Conservation (phyloP, 306 rosid genomes). For the Cercis canadensis region DNA sequence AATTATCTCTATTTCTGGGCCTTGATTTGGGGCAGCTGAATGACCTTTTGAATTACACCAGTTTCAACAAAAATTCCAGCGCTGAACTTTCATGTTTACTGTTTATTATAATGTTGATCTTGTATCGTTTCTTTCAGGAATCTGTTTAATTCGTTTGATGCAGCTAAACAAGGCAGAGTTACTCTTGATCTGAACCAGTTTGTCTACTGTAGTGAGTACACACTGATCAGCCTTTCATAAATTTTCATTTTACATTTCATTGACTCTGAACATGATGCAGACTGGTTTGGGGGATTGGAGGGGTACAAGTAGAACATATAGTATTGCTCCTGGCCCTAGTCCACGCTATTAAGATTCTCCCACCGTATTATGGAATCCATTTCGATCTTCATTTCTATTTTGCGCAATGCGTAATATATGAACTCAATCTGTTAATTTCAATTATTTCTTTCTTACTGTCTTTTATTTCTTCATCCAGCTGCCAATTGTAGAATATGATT, state of each 20-base stretch:
- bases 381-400: slow-evolving; percentile 24
- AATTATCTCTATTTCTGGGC: too few species aligned
- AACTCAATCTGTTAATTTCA: slow-evolving; percentile 20
- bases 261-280: not conserved
- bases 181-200: slow-evolving; percentile 93
- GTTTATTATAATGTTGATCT: slow-evolving; percentile 18
- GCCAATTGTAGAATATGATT: slow-evolving; percentile 84
- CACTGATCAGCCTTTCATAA: slow-evolving; percentile 22
- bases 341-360: not conserved
- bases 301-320: slow-evolving; percentile 20
- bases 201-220: slow-evolving; percentile 85
- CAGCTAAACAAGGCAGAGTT: slow-evolving; percentile 89
- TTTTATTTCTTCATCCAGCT: slow-evolving; percentile 56
- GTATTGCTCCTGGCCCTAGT: too few species aligned
- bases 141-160: slow-evolving; percentile 85
- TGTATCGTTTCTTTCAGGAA: slow-evolving; percentile 62
- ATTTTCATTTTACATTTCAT: not conserved
- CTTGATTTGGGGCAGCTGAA: not conserved
- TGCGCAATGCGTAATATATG: slow-evolving; percentile 1
- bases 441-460: slow-evolving; percentile 4
- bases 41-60: too few species aligned
- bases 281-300: not conserved
- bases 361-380: not conserved
- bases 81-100: slow-evolving; percentile 15
- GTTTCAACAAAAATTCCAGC: not conserved